Conservation (phyloP, 257 asterid genomes). For the Gentiana dahurica region DNA sequence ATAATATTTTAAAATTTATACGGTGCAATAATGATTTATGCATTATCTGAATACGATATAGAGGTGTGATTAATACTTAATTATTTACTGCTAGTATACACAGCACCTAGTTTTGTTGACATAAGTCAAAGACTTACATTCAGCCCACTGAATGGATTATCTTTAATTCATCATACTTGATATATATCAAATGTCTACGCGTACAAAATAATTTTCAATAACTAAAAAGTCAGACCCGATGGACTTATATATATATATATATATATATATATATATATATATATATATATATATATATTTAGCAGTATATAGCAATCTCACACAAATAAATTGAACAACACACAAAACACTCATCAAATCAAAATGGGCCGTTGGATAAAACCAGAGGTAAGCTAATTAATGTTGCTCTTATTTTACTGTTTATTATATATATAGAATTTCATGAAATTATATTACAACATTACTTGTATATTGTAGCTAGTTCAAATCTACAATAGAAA, state of each 20-base stretch:
- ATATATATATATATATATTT: neutral
- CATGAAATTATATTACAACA: too few species aligned
- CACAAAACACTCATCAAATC: neutral
- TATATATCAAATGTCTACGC: neutral
- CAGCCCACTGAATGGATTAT: slow-evolving; percentile 15
- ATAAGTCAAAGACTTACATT: slow-evolving; percentile 3
- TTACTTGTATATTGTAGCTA: too few species aligned
- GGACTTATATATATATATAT: neutral
- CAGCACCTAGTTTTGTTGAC: slow-evolving; percentile 17
- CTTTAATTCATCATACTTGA: too few species aligned
- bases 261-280: too few species aligned
- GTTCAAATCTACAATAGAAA: too few species aligned
- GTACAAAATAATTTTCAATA: neutral
- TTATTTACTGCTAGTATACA: too few species aligned
- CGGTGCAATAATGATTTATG: too few species aligned
- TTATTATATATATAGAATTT: neutral
- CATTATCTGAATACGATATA: too few species aligned
- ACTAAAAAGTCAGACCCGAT: neutral
- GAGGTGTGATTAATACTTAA: too few species aligned
- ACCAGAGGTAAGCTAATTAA: slow-evolving; percentile 46
- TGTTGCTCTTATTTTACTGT: neutral
- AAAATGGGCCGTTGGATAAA: slow-evolving; percentile 80
- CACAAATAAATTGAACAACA: neutral
- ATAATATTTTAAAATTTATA: too few species aligned
- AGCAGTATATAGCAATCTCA: neutral